Base-by-base conservation (phyloP, 768 basidiomycete genomes). In the Boletus tomentosulus region DNA sequence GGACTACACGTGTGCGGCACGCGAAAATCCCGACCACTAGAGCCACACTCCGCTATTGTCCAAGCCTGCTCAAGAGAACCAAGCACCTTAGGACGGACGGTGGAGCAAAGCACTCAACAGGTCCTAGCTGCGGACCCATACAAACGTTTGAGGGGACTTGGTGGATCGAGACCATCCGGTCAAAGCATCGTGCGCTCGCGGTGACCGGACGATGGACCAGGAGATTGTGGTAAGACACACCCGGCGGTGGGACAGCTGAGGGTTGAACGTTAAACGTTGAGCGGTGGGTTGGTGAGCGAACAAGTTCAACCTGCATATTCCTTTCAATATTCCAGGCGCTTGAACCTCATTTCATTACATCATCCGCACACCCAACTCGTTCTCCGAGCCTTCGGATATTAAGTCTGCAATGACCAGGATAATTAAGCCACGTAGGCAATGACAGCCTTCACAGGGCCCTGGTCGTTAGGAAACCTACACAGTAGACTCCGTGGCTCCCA, bases 1-100 rank as follows among this genome's bases (percentile, higher is more conserved):
- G 61, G 62, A 49, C 58, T 55, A 60, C 64, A 70, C 69, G 65
- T 69, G 69, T 62, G 61, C 22, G 46, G 52, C 66, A 71, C 65
- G 64, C 69, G 63, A 68, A 57, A 56, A 66, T 64, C 66, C 58
- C 55, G 57, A 58, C 59, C 45, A 58, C 48, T 53, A 39, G 27
- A 13, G 51, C 28, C 56, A 60, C 50, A 30, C 7, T 34, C 37
- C 46, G 46, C 46, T 37, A 53, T 61, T 55, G 52, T 56, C 55
- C 49, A 53, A 51, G 65, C 47, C 52, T 55, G 55, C 41, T 60
- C 38, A 45, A 54, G 16, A 39, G 46, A 33, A 30, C 33, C 19
- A 10, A 44, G 34, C 13, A 51, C 37, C 30, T 33, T 30, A 41
- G 48, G 25, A 24, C 8, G 33, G 48, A 41, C 46, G 11, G 7